Evolutionary conservation across 345 rosid species (phyloP).

Genomic region (Durio zibethinus): DNA sequence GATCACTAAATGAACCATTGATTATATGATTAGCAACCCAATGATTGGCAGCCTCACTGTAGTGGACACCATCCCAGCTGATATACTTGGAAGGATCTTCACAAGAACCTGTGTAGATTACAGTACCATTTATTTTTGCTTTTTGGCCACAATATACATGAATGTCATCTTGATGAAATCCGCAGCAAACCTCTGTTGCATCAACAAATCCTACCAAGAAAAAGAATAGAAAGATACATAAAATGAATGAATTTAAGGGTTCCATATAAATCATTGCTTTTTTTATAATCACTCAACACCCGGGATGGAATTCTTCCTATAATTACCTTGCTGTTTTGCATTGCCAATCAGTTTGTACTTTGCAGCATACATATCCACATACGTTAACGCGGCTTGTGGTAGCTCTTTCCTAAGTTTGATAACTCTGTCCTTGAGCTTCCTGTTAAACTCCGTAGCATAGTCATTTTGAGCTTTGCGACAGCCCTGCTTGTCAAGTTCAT

Average conservation of each 20-base stretch:
- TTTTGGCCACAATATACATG: slow-evolving; percentile 60
- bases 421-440: slow-evolving; percentile 57
- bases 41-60: slow-evolving; percentile 55
- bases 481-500: slow-evolving; percentile 61
- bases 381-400: slow-evolving; percentile 61
- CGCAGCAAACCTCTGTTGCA: slow-evolving; percentile 58
- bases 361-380: slow-evolving; percentile 75
- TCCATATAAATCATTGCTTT: background rate
- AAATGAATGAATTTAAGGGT: background rate
- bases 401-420: slow-evolving; percentile 54
- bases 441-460: slow-evolving; percentile 73
- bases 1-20: slow-evolving; percentile 57
- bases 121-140: slow-evolving; percentile 35
- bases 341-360: slow-evolving; percentile 68
- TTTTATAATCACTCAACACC: background rate
- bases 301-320: background rate
- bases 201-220: slow-evolving; percentile 39
- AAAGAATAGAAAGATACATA: background rate
- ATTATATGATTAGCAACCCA: slow-evolving; percentile 66
- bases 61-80: slow-evolving; percentile 62
- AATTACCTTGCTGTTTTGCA: slow-evolving; percentile 56
- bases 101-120: slow-evolving; percentile 44
- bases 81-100: slow-evolving; percentile 41
- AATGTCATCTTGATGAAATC: slow-evolving; percentile 47
- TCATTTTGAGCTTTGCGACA: slow-evolving; percentile 78